Conservation (phyloP, 805 yeast species). For the Teunomyces cretensis region DNA sequence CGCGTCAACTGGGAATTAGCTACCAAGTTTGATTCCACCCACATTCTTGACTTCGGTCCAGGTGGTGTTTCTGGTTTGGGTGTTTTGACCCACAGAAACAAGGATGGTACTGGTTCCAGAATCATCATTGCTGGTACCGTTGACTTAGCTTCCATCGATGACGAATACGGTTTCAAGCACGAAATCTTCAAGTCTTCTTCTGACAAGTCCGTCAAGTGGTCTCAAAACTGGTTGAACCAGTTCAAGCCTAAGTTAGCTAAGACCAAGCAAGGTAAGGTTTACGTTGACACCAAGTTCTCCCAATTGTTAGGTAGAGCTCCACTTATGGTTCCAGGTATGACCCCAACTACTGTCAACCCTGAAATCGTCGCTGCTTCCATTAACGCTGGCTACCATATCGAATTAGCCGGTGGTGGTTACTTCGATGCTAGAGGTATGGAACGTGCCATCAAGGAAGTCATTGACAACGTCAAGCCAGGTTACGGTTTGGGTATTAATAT, state of each 20-base stretch:
- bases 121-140: conserved; percentile 90
- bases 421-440: conserved; percentile 72
- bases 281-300: conserved; percentile 92
- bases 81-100: conserved; percentile 92
- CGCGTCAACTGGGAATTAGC: conserved; percentile 96
- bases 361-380: conserved; percentile 91
- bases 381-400: conserved; percentile 96
- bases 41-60: conserved; percentile 95
- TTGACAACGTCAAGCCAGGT: conserved; percentile 70
- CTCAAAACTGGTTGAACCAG: conserved; percentile 88
- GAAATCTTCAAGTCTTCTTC: conserved; percentile 79
- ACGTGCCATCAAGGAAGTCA: conserved; percentile 72
- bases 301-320: conserved; percentile 93
- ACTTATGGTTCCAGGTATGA: conserved; percentile 98
- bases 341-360: conserved; percentile 95
- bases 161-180: conserved; percentile 93
- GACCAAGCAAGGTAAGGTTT: conserved; percentile 68
- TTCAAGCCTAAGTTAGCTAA: conserved; percentile 83
- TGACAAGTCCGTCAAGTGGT: conserved; percentile 63
- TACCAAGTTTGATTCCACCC: conserved; percentile 78
- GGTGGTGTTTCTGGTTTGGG: conserved; percentile 98
- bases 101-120: conserved; percentile 98
- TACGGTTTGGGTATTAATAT: conserved; percentile 88
- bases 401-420: conserved; percentile 99
- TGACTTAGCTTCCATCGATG: conserved; percentile 61